A percentile compares a stretch with the other conserved stretches of the same genome.
Conservation (phyloP, 2,329 filamentous ascomycete species). For the Coniochaeta sp. region DNA sequence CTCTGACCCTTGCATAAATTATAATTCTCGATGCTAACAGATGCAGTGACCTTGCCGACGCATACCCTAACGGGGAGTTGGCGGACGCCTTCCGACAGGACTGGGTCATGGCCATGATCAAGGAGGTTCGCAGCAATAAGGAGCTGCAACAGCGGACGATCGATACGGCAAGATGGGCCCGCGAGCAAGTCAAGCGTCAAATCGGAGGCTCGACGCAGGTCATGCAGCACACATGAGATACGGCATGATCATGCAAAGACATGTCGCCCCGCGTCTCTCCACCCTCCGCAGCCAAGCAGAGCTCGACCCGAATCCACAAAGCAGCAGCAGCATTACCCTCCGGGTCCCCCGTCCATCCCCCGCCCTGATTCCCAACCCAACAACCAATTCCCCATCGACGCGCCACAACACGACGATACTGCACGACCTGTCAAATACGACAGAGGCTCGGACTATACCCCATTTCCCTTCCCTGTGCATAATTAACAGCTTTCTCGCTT, state of each 20-base stretch:
- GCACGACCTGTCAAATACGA: not conserved
- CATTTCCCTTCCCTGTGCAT: not conserved
- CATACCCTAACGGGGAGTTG: conserved; percentile 87
- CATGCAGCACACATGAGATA: conserved; percentile 42
- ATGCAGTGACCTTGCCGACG: conserved; percentile 79
- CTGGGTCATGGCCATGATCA: conserved; percentile 84
- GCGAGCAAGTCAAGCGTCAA: conserved; percentile 95
- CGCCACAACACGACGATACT: conserved; percentile 5
- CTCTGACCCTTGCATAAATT: not conserved
- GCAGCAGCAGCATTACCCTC: not conserved
- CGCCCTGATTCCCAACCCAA: conserved; percentile 1
- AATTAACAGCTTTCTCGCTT: not conserved
- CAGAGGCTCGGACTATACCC: not conserved
- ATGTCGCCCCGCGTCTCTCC: not conserved
- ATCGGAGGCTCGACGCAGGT: conserved; percentile 45
- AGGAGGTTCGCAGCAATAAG: conserved; percentile 83
- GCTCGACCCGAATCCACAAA: conserved; percentile 3
- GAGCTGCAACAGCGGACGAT: conserved; percentile 81
- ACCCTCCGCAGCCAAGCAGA: not conserved
- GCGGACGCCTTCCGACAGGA: conserved; percentile 79
- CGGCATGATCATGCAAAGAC: not conserved
- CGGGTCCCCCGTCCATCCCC: no score
- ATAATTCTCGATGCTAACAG: conserved; percentile 26
- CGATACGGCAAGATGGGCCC: conserved; percentile 93
- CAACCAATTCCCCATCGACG: not conserved